phyloP scores from a whole-genome alignment of 192 early-diverging fungal species.

The Oehlia diaphana region DNA sequence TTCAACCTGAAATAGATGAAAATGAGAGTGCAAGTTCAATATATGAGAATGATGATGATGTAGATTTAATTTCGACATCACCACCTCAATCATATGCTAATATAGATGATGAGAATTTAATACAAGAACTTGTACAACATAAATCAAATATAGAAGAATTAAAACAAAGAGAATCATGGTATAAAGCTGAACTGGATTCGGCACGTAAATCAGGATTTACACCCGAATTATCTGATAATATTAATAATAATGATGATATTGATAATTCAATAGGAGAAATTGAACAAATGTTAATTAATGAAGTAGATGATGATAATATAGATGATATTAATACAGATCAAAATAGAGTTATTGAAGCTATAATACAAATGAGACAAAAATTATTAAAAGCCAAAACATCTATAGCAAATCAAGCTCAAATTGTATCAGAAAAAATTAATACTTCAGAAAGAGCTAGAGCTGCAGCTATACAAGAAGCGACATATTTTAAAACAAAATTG shows the following conservation, averaged over 20 bases:
- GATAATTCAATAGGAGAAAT: conserved; percentile 28
- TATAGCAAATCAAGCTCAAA: conserved; percentile 36
- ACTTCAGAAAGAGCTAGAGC: conserved; percentile 46
- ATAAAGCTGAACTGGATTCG: conserved; percentile 43
- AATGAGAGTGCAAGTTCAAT: neutral
- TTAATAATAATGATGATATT: conserved; percentile 22
- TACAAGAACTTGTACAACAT: conserved; percentile 31
- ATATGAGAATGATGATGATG: neutral
- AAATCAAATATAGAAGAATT: conserved; percentile 35
- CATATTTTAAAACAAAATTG: conserved; percentile 52
- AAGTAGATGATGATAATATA: neutral
- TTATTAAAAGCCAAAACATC: conserved; percentile 38
- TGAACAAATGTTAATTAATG: conserved; percentile 30
- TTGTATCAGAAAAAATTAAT: conserved; percentile 45
- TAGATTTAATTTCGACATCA: too few relatives aligned
- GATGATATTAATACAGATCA: conserved; percentile 46
- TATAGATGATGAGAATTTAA: conserved; percentile 31
- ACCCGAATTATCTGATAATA: conserved; percentile 15
- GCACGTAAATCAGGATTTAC: conserved; percentile 36
- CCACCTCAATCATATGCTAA: neutral
- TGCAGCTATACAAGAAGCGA: conserved; percentile 54
- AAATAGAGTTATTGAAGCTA: conserved; percentile 45
- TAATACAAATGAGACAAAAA: conserved; percentile 48
- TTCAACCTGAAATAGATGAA: neutral
- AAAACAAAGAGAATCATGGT: conserved; percentile 48